phyloP scores from a whole-genome alignment of 2,329 filamentous ascomycete genomes.

The Drechslerella coelobrocha region DNA sequence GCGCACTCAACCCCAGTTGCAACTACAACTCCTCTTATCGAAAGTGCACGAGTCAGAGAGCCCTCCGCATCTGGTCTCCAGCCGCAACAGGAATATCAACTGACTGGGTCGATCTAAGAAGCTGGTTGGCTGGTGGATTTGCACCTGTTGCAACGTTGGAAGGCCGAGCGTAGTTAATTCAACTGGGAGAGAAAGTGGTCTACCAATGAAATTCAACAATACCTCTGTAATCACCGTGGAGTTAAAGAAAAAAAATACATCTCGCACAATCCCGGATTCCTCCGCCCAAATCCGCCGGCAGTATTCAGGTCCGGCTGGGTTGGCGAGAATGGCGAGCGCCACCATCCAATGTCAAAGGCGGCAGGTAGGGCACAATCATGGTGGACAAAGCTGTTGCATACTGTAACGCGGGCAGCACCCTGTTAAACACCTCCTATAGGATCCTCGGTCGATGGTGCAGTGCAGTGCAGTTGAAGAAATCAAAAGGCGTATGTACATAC shows the following conservation, averaged over 20 bases:
- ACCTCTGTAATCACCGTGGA: neutral
- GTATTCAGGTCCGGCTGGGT: slow-evolving; percentile 6
- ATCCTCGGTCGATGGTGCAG: no score
- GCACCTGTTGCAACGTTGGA: neutral
- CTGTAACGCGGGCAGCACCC: neutral
- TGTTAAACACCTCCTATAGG: no score
- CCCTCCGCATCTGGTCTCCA: neutral
- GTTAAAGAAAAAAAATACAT: neutral
- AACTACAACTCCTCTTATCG: neutral
- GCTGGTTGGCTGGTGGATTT: neutral
- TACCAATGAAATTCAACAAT: neutral
- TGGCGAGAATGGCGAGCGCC: slow-evolving; percentile 20
- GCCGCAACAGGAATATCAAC: slow-evolving; percentile 5
- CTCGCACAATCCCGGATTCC: slow-evolving; percentile 5
- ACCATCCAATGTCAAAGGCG: slow-evolving; percentile 10
- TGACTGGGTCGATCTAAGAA: neutral
- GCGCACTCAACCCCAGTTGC: neutral
- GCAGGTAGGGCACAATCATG: neutral
- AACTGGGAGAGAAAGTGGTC: neutral
- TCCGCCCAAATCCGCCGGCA: slow-evolving; percentile 17
- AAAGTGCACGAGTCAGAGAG: neutral
- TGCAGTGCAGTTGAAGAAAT: no score
- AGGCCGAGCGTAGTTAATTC: neutral
- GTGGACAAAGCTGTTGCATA: neutral
- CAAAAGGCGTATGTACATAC: neutral